These are phyloP conservation scores for Chaetoceros tenuissimus DNA, from an alignment of 108 stramenopile species.

Conservation along the genomic window DNA sequence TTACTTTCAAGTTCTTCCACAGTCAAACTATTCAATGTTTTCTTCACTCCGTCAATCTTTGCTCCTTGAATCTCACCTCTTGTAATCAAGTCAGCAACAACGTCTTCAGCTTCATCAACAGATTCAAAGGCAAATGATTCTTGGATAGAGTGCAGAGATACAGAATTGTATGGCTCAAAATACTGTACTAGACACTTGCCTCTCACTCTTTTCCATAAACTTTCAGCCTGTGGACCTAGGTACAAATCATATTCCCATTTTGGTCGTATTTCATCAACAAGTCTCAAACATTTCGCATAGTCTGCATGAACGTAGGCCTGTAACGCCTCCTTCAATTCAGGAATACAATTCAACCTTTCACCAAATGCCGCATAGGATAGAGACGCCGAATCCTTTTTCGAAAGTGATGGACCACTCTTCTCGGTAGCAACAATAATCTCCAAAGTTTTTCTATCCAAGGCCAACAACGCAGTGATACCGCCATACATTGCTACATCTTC, in stretches of 20 bases:
- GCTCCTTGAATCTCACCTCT: background rate
- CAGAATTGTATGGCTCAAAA: constrained; percentile 37
- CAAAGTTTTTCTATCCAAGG: constrained; percentile 32
- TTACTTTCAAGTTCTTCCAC: background rate
- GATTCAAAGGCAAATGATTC: background rate
- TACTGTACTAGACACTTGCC: constrained; percentile 65
- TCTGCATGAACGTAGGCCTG: constrained; percentile 33
- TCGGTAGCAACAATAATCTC: constrained; percentile 29
- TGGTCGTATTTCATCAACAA: constrained; percentile 8
- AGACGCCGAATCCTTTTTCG: too few species aligned
- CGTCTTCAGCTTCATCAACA: background rate
- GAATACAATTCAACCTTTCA: constrained; percentile 21
- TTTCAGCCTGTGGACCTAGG: constrained; percentile 28
- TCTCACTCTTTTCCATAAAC: constrained; percentile 34
- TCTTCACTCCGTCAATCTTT: background rate
- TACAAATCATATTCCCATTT: constrained; percentile 33
- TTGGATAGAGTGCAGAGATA: background rate
- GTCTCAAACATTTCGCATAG: constrained; percentile 20
- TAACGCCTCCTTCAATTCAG: constrained; percentile 24
- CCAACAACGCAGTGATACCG: constrained; percentile 43
- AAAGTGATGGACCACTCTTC: constrained; percentile 1
- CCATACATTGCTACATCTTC: constrained; percentile 75
- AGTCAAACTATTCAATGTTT: background rate
- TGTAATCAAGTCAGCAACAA: background rate
- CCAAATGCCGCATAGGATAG: constrained; percentile 11